phyloP scores from a whole-genome alignment of 139 green algal species.

The Prasinococcaceae sp. region DNA sequence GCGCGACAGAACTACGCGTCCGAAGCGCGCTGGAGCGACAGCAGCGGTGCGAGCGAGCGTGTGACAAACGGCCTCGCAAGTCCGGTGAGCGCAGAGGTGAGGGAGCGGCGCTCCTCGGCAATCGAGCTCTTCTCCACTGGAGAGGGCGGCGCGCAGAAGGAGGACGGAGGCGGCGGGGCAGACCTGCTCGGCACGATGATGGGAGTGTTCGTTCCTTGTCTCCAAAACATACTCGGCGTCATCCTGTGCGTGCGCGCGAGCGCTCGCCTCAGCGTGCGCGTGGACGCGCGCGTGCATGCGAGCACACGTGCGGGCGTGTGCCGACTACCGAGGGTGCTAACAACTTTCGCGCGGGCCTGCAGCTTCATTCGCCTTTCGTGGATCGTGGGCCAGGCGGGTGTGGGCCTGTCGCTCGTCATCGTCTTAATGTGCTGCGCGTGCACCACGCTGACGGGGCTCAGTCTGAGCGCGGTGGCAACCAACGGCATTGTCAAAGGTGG shows the following conservation, averaged over 20 bases:
- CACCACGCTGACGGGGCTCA: slow-evolving; percentile 25
- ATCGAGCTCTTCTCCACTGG: neutral
- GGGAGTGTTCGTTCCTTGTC: slow-evolving; percentile 27
- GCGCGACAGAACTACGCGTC: too few species aligned
- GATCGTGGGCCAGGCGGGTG: slow-evolving; percentile 31
- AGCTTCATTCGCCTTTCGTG: too few species aligned
- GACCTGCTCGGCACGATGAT: slow-evolving; percentile 20
- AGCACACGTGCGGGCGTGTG: too few species aligned
- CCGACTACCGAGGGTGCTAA: too few species aligned
- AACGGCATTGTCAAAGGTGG: slow-evolving; percentile 25
- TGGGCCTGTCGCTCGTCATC: slow-evolving; percentile 12
- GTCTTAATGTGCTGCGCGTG: slow-evolving; percentile 22
- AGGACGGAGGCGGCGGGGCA: too few species aligned
- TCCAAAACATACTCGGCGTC: slow-evolving; percentile 34
- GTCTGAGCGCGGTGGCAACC: slow-evolving; percentile 30
- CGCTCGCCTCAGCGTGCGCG: too few species aligned
- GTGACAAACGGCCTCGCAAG: too few species aligned
- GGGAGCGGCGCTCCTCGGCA: neutral
- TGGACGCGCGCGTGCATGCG: too few species aligned
- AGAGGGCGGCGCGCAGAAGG: neutral
- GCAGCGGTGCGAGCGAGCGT: too few species aligned
- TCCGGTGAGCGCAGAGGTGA: too few species aligned
- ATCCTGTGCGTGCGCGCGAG: slow-evolving; percentile 22
- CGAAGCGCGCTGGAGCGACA: too few species aligned
- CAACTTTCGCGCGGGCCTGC: too few species aligned